These are phyloP conservation scores for Penicillium sp. DNA, from an alignment of 2,329 filamentous ascomycete species.

Conservation along the genomic window DNA sequence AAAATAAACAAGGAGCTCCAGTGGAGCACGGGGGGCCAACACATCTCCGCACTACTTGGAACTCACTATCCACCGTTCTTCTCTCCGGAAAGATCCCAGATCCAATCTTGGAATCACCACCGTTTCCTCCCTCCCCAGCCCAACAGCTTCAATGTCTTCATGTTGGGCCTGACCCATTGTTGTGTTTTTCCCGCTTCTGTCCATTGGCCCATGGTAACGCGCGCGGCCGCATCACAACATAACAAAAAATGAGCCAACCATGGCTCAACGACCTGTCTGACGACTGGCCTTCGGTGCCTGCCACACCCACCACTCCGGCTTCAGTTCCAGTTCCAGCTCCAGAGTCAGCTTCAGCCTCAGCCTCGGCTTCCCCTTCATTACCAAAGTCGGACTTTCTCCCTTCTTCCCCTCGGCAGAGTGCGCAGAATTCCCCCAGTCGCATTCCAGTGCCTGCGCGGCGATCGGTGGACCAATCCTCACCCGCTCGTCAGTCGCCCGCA, in stretches of 20 bases:
- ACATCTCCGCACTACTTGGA: no score
- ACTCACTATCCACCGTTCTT: slow-evolving; percentile 13
- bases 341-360: slow-evolving; percentile 23
- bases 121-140: no score
- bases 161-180: background rate
- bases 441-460: slow-evolving; percentile 43
- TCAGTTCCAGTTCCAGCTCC: slow-evolving; percentile 20
- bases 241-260: slow-evolving; percentile 42
- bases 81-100: background rate
- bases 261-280: slow-evolving; percentile 51
- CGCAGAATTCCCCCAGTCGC: slow-evolving; percentile 42
- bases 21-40: background rate
- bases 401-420: slow-evolving; percentile 32
- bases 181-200: no score
- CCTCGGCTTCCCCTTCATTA: slow-evolving; percentile 23
- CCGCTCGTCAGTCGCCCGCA: slow-evolving; percentile 15
- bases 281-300: slow-evolving; percentile 47
- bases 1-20: slow-evolving; percentile 26
- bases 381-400: slow-evolving; percentile 21
- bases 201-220: no score
- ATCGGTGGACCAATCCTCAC: slow-evolving; percentile 28
- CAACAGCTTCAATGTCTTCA: slow-evolving; percentile 3
- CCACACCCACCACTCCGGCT: slow-evolving; percentile 39
- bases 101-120: background rate
- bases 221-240: slow-evolving; percentile 8